Evolutionary conservation across 257 asterid genomes (phyloP).

Genomic region (Catharanthus roseus): DNA sequence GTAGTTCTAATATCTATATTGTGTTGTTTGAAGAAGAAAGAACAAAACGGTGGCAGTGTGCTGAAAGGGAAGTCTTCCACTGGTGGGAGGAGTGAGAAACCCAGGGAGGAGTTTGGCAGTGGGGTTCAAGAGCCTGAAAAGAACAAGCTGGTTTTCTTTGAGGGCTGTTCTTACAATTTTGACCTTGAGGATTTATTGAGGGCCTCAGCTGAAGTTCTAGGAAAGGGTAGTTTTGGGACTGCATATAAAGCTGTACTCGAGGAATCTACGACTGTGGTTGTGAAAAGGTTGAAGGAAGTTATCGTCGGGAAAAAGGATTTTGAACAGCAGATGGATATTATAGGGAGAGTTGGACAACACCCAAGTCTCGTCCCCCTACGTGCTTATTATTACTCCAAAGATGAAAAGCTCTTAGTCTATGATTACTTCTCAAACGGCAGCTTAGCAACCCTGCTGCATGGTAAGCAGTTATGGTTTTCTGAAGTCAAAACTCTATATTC

Average conservation of each 20-base stretch:
- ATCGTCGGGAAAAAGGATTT: conserved; percentile 86
- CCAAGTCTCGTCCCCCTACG: conserved; percentile 67
- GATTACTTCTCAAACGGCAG: conserved; percentile 73
- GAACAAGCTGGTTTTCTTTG: conserved; percentile 85
- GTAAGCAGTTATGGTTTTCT: conserved; percentile 32
- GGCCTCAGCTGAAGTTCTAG: conserved; percentile 92
- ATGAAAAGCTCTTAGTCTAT: conserved; percentile 83
- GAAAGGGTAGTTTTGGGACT: conserved; percentile 94
- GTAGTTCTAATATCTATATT: conserved; percentile 37
- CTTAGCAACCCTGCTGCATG: conserved; percentile 74
- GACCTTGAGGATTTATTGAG: conserved; percentile 92
- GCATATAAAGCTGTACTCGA: conserved; percentile 90
- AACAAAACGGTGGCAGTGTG: conserved; percentile 27
- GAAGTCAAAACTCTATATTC: not conserved
- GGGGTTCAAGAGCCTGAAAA: conserved; percentile 89
- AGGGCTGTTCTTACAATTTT: conserved; percentile 80
- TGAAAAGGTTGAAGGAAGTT: conserved; percentile 85
- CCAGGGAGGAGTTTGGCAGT: conserved; percentile 84
- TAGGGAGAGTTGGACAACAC: conserved; percentile 83
- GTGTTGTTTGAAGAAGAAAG: conserved; percentile 52
- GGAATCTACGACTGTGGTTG: conserved; percentile 89
- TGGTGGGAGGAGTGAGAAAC: conserved; percentile 70
- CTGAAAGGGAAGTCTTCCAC: conserved; percentile 62
- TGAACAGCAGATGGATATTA: conserved; percentile 90
- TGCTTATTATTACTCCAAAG: conserved; percentile 96